Conservation (phyloP, 2,329 filamentous ascomycete genomes). For the Ceratocystis diversiconidia region DNA sequence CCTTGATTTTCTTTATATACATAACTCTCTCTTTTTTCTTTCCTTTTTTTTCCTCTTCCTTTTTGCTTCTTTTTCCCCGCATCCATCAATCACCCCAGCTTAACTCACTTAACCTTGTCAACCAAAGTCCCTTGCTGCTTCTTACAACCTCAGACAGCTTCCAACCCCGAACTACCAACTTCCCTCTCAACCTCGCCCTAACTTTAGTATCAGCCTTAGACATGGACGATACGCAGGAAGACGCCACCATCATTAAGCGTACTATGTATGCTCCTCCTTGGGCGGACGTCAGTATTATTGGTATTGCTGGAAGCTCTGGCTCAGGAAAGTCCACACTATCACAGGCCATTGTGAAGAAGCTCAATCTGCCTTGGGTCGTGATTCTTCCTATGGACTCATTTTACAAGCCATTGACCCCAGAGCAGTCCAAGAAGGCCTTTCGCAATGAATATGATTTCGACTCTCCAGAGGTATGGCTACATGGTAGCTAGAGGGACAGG, state of each 20-base stretch:
- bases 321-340: conserved; percentile 90
- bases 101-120: too few species aligned
- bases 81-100: too few species aligned
- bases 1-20: not conserved
- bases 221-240: not conserved
- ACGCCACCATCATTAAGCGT: conserved; percentile 7
- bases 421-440: conserved; percentile 69
- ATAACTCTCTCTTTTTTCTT: not conserved
- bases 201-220: not conserved
- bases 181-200: not conserved
- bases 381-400: conserved; percentile 98
- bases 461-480: conserved; percentile 49
- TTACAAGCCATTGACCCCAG: conserved; percentile 75
- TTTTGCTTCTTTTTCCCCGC: not conserved
- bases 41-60: not conserved
- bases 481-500: not conserved
- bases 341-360: conserved; percentile 72
- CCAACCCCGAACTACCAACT: not conserved
- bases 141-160: not conserved
- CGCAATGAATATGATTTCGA: conserved; percentile 93
- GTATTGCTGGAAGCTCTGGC: conserved; percentile 85
- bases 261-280: conserved; percentile 71
- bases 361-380: conserved; percentile 94
- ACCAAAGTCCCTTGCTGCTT: not conserved
- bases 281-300: conserved; percentile 93